phyloP scores from a whole-genome alignment of 2,329 filamentous ascomycete genomes.

The Phialophora tarda region DNA sequence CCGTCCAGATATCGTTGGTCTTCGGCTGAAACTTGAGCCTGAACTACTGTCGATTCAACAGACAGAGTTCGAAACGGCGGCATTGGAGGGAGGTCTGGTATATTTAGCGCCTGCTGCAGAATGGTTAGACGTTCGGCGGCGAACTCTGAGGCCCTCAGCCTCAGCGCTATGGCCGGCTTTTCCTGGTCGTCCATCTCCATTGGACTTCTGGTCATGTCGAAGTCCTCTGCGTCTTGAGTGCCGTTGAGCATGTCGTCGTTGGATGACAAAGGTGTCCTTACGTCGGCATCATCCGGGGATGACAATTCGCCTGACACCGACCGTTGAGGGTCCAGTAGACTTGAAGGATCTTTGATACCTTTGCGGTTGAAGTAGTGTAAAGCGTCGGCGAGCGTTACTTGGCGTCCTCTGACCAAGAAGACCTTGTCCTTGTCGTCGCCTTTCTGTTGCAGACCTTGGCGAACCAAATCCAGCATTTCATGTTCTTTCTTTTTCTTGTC shows the following conservation, averaged over 20 bases:
- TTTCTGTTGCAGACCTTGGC: constrained; percentile 38
- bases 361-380: constrained; percentile 41
- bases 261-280: constrained; percentile 36
- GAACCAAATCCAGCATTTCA: constrained; percentile 41
- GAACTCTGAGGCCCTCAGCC: constrained; percentile 29
- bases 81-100: constrained; percentile 35
- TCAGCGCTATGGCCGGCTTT: constrained; percentile 21
- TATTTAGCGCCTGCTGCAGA: constrained; percentile 33
- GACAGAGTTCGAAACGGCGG: constrained; percentile 37
- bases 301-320: constrained; percentile 32
- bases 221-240: constrained; percentile 29
- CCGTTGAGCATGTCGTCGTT: constrained; percentile 32
- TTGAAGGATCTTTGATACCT: constrained; percentile 41
- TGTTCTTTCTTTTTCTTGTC: constrained; percentile 42
- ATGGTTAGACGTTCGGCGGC: constrained; percentile 31
- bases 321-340: constrained; percentile 31
- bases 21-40: constrained; percentile 26
- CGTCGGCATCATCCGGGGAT: constrained; percentile 37
- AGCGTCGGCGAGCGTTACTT: constrained; percentile 39
- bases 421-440: constrained; percentile 40
- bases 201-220: constrained; percentile 31
- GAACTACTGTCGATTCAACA: constrained; percentile 35
- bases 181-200: constrained; percentile 25
- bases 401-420: constrained; percentile 38
- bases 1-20: constrained; percentile 36